A percentile compares a stretch with the other conserved stretches of the same genome.
phyloP scores from a whole-genome alignment of 495 filamentous ascomycete genomes.

The Saxispiralis lemnorum region DNA sequence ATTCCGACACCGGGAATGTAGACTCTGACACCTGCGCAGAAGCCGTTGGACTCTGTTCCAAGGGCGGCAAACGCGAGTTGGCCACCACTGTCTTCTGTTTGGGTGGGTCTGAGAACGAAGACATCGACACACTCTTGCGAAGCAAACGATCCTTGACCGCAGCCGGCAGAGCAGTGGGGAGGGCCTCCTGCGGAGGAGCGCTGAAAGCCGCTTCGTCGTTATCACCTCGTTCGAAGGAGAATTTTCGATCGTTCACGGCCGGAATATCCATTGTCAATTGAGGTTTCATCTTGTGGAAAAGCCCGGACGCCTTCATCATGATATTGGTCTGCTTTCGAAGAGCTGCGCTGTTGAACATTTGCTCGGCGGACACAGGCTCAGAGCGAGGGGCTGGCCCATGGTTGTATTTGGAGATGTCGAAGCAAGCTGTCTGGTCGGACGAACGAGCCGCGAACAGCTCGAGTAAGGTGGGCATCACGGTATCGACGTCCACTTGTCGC shows the following conservation, averaged over 20 bases:
- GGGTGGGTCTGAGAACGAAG: neutral
- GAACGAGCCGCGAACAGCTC: constrained; percentile 5
- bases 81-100: neutral
- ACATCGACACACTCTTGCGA: constrained; percentile 6
- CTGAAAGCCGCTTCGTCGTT: constrained; percentile 7
- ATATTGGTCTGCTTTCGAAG: constrained; percentile 7
- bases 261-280: neutral
- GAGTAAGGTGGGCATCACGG: constrained; percentile 10
- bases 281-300: constrained; percentile 6
- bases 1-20: neutral
- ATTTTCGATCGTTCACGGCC: neutral
- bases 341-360: neutral
- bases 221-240: constrained; percentile 23
- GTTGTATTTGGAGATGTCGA: too few species aligned
- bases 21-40: neutral
- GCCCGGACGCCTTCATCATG: constrained; percentile 9
- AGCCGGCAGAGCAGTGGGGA: neutral
- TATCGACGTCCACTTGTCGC: constrained; percentile 8
- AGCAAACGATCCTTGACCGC: neutral
- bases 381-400: too few species aligned
- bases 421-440: neutral
- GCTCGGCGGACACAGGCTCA: neutral
- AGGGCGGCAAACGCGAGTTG: neutral
- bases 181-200: neutral
- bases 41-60: constrained; percentile 6